Conservation (phyloP, 768 basidiomycete genomes). For the Boletellus ananas region DNA sequence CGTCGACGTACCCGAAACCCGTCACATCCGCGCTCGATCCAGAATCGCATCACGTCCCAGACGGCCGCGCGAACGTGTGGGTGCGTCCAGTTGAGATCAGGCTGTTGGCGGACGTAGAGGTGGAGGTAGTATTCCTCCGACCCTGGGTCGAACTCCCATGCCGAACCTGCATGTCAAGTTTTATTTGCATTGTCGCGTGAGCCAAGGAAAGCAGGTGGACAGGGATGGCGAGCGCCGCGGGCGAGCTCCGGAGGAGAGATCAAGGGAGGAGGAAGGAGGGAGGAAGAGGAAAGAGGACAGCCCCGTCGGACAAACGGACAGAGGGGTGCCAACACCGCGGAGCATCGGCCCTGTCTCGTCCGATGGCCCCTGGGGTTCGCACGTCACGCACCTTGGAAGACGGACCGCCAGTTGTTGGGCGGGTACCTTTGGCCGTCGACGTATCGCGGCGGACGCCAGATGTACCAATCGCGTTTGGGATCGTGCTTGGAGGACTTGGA, state of each 20-base stretch:
- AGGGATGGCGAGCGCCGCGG: not conserved
- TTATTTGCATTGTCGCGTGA: not conserved
- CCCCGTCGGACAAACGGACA: too few relatives aligned
- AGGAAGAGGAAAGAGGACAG: too few relatives aligned
- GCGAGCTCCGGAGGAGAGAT: slow-evolving; percentile 3
- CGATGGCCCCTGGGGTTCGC: not conserved
- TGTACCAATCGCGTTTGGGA: slow-evolving; percentile 73
- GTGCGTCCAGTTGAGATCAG: slow-evolving; percentile 78
- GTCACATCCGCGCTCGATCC: slow-evolving; percentile 71
- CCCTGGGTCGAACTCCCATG: slow-evolving; percentile 64
- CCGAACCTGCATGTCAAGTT: slow-evolving; percentile 44
- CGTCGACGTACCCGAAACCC: slow-evolving; percentile 62
- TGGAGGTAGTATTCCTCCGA: slow-evolving; percentile 74
- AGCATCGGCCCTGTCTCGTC: not conserved
- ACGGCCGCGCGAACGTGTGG: slow-evolving; percentile 54
- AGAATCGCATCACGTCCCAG: slow-evolving; percentile 65
- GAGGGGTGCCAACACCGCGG: too few relatives aligned
- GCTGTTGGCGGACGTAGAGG: slow-evolving; percentile 62
- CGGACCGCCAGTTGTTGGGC: slow-evolving; percentile 72
- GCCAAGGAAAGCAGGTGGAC: too few relatives aligned
- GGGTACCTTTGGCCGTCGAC: slow-evolving; percentile 50
- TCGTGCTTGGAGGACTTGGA: slow-evolving; percentile 48
- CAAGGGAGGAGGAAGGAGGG: not conserved
- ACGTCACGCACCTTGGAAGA: slow-evolving; percentile 57
- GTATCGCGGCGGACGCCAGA: slow-evolving; percentile 63